Percentiles rank a stretch among this genome's conserved stretches.
phyloP scores from a whole-genome alignment of 805 yeast species.

The Clavispora vitiphila region DNA sequence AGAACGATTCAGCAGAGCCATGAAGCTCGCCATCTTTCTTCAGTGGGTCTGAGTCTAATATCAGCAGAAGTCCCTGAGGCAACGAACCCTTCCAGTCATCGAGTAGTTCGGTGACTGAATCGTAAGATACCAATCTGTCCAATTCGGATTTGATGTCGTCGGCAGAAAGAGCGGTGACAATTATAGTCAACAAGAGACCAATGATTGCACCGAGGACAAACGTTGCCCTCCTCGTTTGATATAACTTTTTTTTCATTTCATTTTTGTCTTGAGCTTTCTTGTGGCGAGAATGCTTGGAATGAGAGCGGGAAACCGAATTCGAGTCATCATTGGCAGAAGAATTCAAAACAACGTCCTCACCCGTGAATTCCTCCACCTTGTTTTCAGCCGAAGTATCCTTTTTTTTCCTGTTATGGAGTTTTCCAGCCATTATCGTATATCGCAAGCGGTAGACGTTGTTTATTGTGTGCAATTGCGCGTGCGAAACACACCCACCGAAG shows the following conservation, averaged over 20 bases:
- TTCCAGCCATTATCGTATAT: not conserved
- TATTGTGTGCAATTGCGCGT: not conserved
- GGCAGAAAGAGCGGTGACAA: conserved; percentile 42
- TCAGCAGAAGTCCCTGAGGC: conserved; percentile 60
- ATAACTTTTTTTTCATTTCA: conserved; percentile 15
- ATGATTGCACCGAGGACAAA: conserved; percentile 68
- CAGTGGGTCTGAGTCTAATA: conserved; percentile 52
- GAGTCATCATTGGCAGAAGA: not conserved
- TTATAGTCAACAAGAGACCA: conserved; percentile 62
- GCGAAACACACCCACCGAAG: not conserved
- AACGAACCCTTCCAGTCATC: conserved; percentile 64
- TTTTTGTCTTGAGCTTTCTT: conserved; percentile 1
- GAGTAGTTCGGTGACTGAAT: conserved; percentile 51
- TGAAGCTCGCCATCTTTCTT: conserved; percentile 29
- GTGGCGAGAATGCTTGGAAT: conserved; percentile 4
- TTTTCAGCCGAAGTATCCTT: not conserved
- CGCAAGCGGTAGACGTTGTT: too few species aligned
- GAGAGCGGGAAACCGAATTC: not conserved
- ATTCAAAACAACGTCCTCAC: not conserved
- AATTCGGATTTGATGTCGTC: conserved; percentile 40
- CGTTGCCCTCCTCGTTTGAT: conserved; percentile 53
- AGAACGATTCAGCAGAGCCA: conserved; percentile 76
- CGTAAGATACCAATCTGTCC: conserved; percentile 47
- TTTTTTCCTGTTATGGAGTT: not conserved
- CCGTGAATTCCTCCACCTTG: not conserved